Percentiles rank a stretch among this genome's conserved stretches.
These are phyloP conservation scores for Arachis monticola DNA, from an alignment of 331 rosid species.

Conservation along the genomic window DNA sequence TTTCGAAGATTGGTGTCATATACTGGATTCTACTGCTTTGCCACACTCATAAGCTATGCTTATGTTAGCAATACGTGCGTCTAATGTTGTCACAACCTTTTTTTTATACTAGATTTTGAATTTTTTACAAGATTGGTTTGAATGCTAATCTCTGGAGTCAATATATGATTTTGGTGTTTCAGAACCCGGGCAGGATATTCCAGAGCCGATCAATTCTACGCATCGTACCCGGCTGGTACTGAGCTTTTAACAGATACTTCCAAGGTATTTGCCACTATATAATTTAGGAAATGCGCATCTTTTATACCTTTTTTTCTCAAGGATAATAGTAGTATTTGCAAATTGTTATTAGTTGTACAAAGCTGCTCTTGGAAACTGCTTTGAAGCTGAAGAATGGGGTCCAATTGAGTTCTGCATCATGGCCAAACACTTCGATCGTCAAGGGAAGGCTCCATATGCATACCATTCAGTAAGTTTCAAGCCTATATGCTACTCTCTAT, in stretches of 20 bases:
- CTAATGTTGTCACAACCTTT: background rate
- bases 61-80: too few relatives aligned
- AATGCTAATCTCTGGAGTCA: slow-evolving; percentile 18
- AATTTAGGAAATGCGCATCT: slow-evolving; percentile 1
- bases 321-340: slow-evolving; percentile 33
- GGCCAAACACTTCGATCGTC: slow-evolving; percentile 91
- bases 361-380: slow-evolving; percentile 50
- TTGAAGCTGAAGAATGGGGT: too few relatives aligned
- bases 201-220: too few relatives aligned
- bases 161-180: slow-evolving; percentile 45
- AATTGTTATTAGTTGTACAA: slow-evolving; percentile 65
- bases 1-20: too few relatives aligned
- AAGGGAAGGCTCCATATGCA: slow-evolving; percentile 86
- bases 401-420: slow-evolving; percentile 42
- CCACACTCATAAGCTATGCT: too few relatives aligned
- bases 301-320: background rate
- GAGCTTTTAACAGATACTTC: slow-evolving; percentile 85
- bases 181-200: slow-evolving; percentile 89
- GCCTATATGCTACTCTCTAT: background rate
- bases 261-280: slow-evolving; percentile 56
- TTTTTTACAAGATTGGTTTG: slow-evolving; percentile 18
- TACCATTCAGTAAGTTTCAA: slow-evolving; percentile 77
- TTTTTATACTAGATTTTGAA: background rate
- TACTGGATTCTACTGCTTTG: too few relatives aligned
- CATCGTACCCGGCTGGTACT: slow-evolving; percentile 78